A percentile compares a stretch with the other conserved stretches of the same genome.
Conservation (phyloP, 73 alveolate genomes). For the Durusdinium trenchii region DNA sequence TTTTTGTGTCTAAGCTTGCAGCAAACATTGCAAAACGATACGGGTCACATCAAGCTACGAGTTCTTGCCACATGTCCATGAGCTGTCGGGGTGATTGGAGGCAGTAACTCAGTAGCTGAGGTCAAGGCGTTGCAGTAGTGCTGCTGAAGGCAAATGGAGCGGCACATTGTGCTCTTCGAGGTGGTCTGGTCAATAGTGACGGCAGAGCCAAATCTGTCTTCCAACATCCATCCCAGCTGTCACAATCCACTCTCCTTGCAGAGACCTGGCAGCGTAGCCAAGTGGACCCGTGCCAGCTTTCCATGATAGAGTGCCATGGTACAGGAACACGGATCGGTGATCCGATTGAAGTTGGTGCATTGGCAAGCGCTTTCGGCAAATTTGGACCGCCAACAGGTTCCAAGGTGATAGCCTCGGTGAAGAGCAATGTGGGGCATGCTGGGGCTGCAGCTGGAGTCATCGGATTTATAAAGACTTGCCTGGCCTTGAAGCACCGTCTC, state of each 20-base stretch:
- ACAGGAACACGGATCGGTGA: conserved; percentile 42
- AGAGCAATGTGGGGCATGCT: conserved; percentile 43
- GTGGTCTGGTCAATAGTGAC: not conserved
- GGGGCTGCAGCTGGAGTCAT: conserved; percentile 18
- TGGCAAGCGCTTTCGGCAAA: not conserved
- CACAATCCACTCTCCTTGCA: not conserved
- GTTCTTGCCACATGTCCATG: too few species aligned
- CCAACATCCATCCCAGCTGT: not conserved
- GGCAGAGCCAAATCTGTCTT: not conserved
- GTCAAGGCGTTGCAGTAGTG: not conserved
- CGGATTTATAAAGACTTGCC: not conserved
- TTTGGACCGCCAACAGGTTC: not conserved
- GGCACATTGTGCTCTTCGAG: not conserved
- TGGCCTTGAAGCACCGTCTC: not conserved
- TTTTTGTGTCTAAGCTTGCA: too few species aligned
- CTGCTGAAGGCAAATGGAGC: not conserved
- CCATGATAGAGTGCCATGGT: conserved; percentile 37
- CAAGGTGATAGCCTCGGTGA: not conserved
- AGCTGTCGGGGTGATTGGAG: too few species aligned
- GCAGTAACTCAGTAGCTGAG: too few species aligned
- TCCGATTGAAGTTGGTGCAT: conserved; percentile 28
- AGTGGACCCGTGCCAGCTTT: not conserved
- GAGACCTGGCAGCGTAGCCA: not conserved
- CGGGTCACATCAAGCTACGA: too few species aligned
- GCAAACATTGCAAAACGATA: too few species aligned